These are phyloP conservation scores for Carex arenaria DNA, from an alignment of 202 grass and related monocot genomes.

Conservation along the genomic window DNA sequence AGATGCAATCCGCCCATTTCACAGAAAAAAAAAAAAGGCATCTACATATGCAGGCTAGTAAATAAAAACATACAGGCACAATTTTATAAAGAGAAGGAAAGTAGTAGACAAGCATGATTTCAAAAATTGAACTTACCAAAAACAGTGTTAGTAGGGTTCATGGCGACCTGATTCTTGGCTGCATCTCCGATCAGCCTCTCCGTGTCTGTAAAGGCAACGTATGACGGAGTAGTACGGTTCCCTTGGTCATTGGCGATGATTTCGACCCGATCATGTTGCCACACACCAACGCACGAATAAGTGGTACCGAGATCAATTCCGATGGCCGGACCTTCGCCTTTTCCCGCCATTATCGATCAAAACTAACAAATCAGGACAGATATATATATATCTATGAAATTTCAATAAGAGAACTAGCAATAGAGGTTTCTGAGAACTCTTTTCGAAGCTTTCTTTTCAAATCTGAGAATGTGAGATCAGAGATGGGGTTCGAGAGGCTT, in stretches of 20 bases:
- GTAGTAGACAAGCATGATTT: background rate
- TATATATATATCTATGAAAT: background rate
- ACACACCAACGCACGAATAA: conserved; percentile 91
- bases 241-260: conserved; percentile 94
- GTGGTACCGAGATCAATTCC: conserved; percentile 90
- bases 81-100: background rate
- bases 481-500: conserved; percentile 9
- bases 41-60: background rate
- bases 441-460: background rate
- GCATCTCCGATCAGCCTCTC: conserved; percentile 88
- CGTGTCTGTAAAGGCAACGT: conserved; percentile 81
- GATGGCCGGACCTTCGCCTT: conserved; percentile 64
- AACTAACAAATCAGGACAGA: background rate
- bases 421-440: background rate
- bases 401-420: background rate
- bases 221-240: conserved; percentile 82
- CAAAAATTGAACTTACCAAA: conserved; percentile 47
- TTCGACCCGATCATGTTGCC: conserved; percentile 94
- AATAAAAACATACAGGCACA: background rate
- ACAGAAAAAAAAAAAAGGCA: no score
- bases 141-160: conserved; percentile 93
- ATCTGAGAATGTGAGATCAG: background rate
- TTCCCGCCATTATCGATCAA: conserved; percentile 37
- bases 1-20: no score
- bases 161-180: conserved; percentile 90